These are phyloP conservation scores for Blastomyces silverae DNA, from an alignment of 2,329 filamentous ascomycete species.

Conservation along the genomic window DNA sequence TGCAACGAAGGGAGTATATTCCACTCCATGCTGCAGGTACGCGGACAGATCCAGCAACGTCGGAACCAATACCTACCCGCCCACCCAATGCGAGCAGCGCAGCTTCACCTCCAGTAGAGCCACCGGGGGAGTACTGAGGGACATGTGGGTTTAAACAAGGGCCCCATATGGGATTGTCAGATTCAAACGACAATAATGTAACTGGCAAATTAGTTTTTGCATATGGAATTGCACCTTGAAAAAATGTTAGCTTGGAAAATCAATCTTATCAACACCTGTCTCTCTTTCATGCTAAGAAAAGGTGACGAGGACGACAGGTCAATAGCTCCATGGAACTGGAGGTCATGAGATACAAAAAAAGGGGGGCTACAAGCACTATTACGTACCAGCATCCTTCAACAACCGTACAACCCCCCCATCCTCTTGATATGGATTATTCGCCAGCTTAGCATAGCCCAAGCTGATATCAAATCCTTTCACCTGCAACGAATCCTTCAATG, in stretches of 20 bases:
- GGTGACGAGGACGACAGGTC: neutral
- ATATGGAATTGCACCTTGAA: slow-evolving; percentile 69
- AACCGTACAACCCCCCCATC: slow-evolving; percentile 70
- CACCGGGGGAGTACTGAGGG: slow-evolving; percentile 74
- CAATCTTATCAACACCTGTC: neutral
- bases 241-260: slow-evolving; percentile 9
- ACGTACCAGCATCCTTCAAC: slow-evolving; percentile 67
- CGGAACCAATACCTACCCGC: slow-evolving; percentile 81
- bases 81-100: slow-evolving; percentile 75
- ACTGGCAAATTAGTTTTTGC: slow-evolving; percentile 89
- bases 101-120: slow-evolving; percentile 77
- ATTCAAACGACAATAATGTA: slow-evolving; percentile 80
- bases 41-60: slow-evolving; percentile 83
- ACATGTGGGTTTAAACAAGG: slow-evolving; percentile 76
- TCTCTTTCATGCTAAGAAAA: neutral
- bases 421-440: slow-evolving; percentile 56
- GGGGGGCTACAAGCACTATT: neutral
- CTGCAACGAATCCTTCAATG: slow-evolving; percentile 69
- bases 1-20: slow-evolving; percentile 79
- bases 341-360: neutral
- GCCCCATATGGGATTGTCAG: slow-evolving; percentile 74
- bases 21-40: slow-evolving; percentile 84
- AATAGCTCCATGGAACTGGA: too few species aligned
- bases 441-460: slow-evolving; percentile 70
- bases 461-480: slow-evolving; percentile 77